phyloP scores from a whole-genome alignment of 768 basidiomycete genomes.

The Daedalea quercina region DNA sequence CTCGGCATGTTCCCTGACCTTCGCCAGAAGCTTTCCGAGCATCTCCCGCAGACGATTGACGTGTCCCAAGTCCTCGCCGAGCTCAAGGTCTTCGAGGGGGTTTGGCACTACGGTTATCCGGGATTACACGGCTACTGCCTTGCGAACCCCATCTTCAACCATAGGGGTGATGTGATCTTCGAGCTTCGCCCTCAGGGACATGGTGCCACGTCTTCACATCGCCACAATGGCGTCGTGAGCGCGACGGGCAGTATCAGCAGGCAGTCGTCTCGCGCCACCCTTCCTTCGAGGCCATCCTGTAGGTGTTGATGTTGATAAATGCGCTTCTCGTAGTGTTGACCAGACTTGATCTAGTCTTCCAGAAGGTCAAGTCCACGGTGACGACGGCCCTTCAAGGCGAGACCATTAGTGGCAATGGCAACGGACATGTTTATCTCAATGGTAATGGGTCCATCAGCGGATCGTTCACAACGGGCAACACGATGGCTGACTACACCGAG shows the following conservation, averaged over 20 bases:
- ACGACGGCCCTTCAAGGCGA: not conserved
- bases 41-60: constrained; percentile 18
- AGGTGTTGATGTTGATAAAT: not conserved
- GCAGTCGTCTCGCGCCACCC: not conserved
- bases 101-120: constrained; percentile 21
- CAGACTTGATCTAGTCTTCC: not conserved
- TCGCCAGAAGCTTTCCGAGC: constrained; percentile 13
- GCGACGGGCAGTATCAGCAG: not conserved
- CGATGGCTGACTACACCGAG: not conserved
- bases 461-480: not conserved
- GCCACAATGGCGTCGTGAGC: not conserved
- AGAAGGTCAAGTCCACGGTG: not conserved
- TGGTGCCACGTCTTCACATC: not conserved
- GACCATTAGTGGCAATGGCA: not conserved
- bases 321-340: not conserved
- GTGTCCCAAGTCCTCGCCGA: constrained; percentile 17
- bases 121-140: constrained; percentile 19
- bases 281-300: not conserved
- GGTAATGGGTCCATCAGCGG: not conserved
- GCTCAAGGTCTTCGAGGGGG: constrained; percentile 22
- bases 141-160: constrained; percentile 25
- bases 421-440: no score
- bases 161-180: constrained; percentile 24
- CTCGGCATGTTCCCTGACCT: constrained; percentile 12
- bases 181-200: constrained; percentile 18